These are phyloP conservation scores for Fusarium tuaranense DNA, from an alignment of 2,329 filamentous ascomycete species.

Conservation along the genomic window DNA sequence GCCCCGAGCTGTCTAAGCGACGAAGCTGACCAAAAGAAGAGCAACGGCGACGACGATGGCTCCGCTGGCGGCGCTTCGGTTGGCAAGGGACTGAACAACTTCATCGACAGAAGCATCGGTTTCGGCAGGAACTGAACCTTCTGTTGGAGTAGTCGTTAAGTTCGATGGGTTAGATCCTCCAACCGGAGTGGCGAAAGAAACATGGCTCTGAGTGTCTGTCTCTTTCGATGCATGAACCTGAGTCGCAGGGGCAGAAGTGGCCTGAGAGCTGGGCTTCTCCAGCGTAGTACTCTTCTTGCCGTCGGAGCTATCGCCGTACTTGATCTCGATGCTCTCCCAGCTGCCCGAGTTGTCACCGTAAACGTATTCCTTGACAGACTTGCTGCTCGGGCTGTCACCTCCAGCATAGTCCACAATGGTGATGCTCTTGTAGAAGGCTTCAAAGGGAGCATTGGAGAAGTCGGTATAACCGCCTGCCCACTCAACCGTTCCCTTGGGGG, in stretches of 20 bases:
- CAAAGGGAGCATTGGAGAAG: constrained; percentile 62
- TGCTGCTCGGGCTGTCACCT: constrained; percentile 50
- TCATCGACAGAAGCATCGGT: not conserved
- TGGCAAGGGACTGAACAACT: not conserved
- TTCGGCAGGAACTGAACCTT: not conserved
- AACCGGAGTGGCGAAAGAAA: not conserved
- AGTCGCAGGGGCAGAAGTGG: not conserved
- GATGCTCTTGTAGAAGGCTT: constrained; percentile 66
- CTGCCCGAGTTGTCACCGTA: constrained; percentile 61
- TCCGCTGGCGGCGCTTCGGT: not conserved
- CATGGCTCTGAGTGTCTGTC: not conserved
- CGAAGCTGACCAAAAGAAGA: not conserved
- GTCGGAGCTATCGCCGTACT: not conserved
- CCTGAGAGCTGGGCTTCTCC: not conserved
- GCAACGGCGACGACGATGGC: not conserved
- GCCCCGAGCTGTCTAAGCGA: not conserved
- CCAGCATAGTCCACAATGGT: constrained; percentile 65
- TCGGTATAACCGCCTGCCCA: constrained; percentile 72
- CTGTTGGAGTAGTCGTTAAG: not conserved
- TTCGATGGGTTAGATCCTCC: not conserved
- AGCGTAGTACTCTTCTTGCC: not conserved
- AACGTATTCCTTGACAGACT: constrained; percentile 55
- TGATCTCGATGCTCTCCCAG: constrained; percentile 62
- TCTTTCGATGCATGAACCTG: not conserved
- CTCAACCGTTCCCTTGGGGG: constrained; percentile 75